Conservation (phyloP, 2,329 filamentous ascomycete species). For the Pseudogymnoascus sp. region DNA sequence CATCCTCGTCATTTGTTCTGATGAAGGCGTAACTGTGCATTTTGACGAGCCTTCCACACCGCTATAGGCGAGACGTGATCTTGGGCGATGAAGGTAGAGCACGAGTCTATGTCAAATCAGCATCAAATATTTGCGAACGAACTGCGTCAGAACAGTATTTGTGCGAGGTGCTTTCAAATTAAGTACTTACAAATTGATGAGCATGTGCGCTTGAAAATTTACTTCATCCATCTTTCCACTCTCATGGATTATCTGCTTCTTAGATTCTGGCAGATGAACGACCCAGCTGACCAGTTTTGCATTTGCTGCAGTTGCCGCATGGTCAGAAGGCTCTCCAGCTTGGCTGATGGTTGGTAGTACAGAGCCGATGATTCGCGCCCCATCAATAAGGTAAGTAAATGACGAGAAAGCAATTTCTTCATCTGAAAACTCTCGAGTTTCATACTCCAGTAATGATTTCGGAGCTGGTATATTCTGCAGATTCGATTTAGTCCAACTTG, state of each 20-base stretch:
- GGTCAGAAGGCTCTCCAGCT: slow-evolving; percentile 40
- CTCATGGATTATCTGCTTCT: slow-evolving; percentile 32
- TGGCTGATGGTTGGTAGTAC: slow-evolving; percentile 41
- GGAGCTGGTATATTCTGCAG: slow-evolving; percentile 37
- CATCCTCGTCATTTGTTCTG: too few species aligned
- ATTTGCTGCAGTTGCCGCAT: slow-evolving; percentile 16
- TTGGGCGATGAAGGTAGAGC: too few species aligned
- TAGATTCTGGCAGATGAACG: slow-evolving; percentile 34
- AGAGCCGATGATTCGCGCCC: slow-evolving; percentile 52
- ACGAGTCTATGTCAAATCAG: too few species aligned
- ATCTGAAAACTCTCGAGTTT: slow-evolving; percentile 53
- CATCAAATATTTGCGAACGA: too few species aligned
- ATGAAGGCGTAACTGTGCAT: too few species aligned
- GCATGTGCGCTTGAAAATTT: too few species aligned
- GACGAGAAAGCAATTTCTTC: slow-evolving; percentile 55
- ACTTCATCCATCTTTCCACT: slow-evolving; percentile 18
- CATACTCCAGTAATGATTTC: slow-evolving; percentile 53
- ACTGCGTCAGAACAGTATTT: too few species aligned
- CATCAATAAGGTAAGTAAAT: slow-evolving; percentile 61
- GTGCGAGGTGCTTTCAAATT: too few species aligned
- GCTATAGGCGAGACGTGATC: too few species aligned
- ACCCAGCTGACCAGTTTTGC: slow-evolving; percentile 33
- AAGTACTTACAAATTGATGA: too few species aligned
- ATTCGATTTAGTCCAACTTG: slow-evolving; percentile 16
- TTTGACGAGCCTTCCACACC: too few species aligned